Base-by-base conservation (phyloP, 1,284 basidiomycete species). In the Trichosporon asahii region DNA sequence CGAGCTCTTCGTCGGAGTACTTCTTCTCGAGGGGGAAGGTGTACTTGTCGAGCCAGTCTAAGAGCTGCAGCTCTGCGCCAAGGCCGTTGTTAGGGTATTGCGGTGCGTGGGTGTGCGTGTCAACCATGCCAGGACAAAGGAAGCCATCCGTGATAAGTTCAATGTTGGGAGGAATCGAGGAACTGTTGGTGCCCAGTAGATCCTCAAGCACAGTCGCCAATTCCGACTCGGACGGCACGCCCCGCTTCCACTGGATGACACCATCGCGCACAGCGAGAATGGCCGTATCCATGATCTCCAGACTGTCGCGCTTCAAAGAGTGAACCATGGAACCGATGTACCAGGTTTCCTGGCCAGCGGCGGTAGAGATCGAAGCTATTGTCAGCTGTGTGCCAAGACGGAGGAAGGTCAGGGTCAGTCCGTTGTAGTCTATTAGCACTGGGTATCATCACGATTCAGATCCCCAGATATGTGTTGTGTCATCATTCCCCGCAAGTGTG, bases 61-160 rank as follows among this genome's bases (percentile, higher is more conserved):
- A 87, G n/a, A 98, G 89, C 80, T 97, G 84, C 37, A 79, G 69
- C 64, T 78, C 72, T 66, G 79, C 87, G 76, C 80, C 91, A 88
- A 88, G 87, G 74, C 91, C 94, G 46, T 92, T 87, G 79, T 95
- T 97, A 23, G 93, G 91, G 73, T 91, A 88, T 80, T 95, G 93
- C 15, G 92, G 90, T 14, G 92, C 94, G 84, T 95, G 93, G 92
- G 90, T 93, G 81, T 96, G 94, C 29, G 94, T 95, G 84, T 96
- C 94, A 68, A 96, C 86, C 78, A 95, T 90, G 15, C 94, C 94
- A 3, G 95, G 94, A 76, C 93, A 88, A 67, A 97, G 79, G 80
- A 95, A 95, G 76, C 94, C 89, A 11, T 91, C 92, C 1, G 85
- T 79, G 61, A 85, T 85, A 23, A 95, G 84, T 66, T 80, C 79